A percentile compares a stretch with the other conserved stretches of the same genome.
Evolutionary conservation across 1,284 basidiomycete species (phyloP).

Genomic region (Bjerkandera adusta): DNA sequence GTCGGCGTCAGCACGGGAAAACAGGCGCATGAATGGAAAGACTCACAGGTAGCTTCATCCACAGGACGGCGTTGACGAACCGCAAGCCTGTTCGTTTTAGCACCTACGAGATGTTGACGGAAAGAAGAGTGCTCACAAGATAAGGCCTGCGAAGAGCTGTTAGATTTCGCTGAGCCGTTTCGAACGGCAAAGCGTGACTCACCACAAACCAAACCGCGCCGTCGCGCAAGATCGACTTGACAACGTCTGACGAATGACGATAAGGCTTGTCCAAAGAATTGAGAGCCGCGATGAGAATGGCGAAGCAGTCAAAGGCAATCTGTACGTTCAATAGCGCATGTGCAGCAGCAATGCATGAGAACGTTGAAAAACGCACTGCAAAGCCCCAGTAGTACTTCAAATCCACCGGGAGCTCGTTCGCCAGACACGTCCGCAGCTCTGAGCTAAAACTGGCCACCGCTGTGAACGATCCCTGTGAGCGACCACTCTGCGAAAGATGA

Average conservation of each 20-base stretch:
- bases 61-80: not conserved
- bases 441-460: no score
- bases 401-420: no score
- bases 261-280: conserved; percentile 1
- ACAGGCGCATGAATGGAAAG: not conserved
- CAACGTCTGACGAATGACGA: not conserved
- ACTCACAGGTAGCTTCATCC: not conserved
- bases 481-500: no score
- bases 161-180: not conserved
- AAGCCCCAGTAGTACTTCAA: no score
- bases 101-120: not conserved
- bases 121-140: not conserved
- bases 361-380: no score
- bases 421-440: no score
- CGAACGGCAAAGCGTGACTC: not conserved
- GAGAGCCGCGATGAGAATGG: not conserved
- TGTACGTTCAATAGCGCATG: no score
- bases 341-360: no score
- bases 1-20: not conserved
- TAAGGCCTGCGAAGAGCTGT: not conserved
- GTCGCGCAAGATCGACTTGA: not conserved
- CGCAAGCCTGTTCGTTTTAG: not conserved
- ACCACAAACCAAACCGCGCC: conserved; percentile 4
- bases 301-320: conserved; percentile 1
- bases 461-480: no score